Conservation (phyloP, 2,329 filamentous ascomycete genomes). For the Dothideomycetes sp. region DNA sequence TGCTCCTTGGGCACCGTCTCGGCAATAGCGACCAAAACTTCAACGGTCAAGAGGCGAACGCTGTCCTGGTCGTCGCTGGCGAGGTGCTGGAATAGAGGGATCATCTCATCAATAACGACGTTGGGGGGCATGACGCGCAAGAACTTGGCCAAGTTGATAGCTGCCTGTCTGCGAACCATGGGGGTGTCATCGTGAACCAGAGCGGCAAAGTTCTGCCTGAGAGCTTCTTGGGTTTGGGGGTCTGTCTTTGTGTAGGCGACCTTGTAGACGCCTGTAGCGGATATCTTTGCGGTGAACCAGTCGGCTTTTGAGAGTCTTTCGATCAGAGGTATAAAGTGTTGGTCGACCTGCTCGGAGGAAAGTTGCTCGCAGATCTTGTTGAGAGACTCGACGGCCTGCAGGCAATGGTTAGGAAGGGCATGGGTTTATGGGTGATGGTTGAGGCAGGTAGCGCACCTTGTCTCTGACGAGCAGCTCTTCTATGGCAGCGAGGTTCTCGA, state of each 20-base stretch:
- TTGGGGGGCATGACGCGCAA: constrained; percentile 91
- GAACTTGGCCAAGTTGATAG: constrained; percentile 93
- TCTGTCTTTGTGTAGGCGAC: constrained; percentile 88
- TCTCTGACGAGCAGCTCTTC: constrained; percentile 96
- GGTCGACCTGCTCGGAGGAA: constrained; percentile 85
- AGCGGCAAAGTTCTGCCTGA: constrained; percentile 83
- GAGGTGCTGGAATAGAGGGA: constrained; percentile 94
- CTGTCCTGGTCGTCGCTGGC: constrained; percentile 96
- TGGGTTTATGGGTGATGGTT: not conserved
- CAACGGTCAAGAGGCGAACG: constrained; percentile 87
- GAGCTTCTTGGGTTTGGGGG: constrained; percentile 75
- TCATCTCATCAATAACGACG: constrained; percentile 96
- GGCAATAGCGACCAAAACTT: constrained; percentile 91
- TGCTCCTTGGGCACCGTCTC: constrained; percentile 98
- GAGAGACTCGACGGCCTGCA: constrained; percentile 89
- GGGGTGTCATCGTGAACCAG: constrained; percentile 97
- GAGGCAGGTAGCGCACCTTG: constrained; percentile 58
- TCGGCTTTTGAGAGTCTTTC: constrained; percentile 96
- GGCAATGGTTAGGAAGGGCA: constrained; percentile 28
- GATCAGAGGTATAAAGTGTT: constrained; percentile 92
- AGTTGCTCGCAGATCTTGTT: constrained; percentile 98
- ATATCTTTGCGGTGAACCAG: constrained; percentile 99
- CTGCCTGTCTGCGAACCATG: constrained; percentile 95
- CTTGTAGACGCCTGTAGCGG: constrained; percentile 90
- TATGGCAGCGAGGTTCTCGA: constrained; percentile 97